A percentile compares a stretch with the other conserved stretches of the same genome.
phyloP scores from a whole-genome alignment of 768 basidiomycete species.

The Podaxis sp. region DNA sequence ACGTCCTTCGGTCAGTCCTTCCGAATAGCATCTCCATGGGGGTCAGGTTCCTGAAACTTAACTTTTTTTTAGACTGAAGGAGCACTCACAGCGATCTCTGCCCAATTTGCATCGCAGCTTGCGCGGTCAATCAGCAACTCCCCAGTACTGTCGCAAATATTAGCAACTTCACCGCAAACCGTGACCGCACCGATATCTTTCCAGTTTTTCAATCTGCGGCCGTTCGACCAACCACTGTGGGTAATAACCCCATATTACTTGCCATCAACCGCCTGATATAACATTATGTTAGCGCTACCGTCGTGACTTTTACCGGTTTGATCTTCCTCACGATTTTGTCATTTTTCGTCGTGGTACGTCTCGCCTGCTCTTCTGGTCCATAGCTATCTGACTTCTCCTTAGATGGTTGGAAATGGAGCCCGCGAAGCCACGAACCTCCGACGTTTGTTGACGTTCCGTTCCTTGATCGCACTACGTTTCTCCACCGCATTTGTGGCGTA shows the following conservation, averaged over 20 bases:
- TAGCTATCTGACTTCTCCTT: background rate
- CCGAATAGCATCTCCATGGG: background rate
- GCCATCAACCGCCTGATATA: background rate
- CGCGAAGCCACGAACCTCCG: slow-evolving; percentile 32
- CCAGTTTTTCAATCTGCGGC: slow-evolving; percentile 46
- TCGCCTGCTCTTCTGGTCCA: background rate
- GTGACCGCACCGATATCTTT: slow-evolving; percentile 50
- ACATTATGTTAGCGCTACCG: slow-evolving; percentile 39
- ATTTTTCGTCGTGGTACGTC: slow-evolving; percentile 43
- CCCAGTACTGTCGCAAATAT: slow-evolving; percentile 32
- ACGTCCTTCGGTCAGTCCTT: slow-evolving; percentile 28
- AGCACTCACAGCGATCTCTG: slow-evolving; percentile 34
- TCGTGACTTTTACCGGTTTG: slow-evolving; percentile 53
- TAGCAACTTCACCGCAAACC: slow-evolving; percentile 48
- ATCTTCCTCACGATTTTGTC: slow-evolving; percentile 50
- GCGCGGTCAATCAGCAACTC: slow-evolving; percentile 28
- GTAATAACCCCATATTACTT: slow-evolving; percentile 19
- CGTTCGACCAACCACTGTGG: slow-evolving; percentile 61
- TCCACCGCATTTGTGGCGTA: slow-evolving; percentile 30
- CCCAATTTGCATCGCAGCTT: slow-evolving; percentile 32
- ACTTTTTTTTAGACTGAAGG: slow-evolving; percentile 28
- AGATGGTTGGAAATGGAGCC: slow-evolving; percentile 32
- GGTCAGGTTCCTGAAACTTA: background rate
- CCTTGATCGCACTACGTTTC: slow-evolving; percentile 33
- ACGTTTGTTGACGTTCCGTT: slow-evolving; percentile 24